Base-by-base conservation (phyloP, 352 stramenopile genomes). In the Phytophthora multivora region DNA sequence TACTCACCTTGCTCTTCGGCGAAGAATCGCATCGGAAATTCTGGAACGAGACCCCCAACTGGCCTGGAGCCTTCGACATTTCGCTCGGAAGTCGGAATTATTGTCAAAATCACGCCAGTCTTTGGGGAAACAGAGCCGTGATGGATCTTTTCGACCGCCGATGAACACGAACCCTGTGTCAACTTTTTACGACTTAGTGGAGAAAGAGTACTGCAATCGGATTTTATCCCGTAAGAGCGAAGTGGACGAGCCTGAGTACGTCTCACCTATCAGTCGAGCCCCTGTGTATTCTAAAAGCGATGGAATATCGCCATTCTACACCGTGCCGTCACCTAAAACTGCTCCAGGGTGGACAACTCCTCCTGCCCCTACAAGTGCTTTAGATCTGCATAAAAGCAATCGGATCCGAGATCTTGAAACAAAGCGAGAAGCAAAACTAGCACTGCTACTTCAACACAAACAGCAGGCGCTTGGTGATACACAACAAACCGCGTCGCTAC, bases 351-450 rank as follows among this genome's bases (percentile, higher is more conserved):
- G 53, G 31, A 66, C 35, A 25, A 1, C 51, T 18, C 52, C 39
- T 15, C 11, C 40, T 18, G 2, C 16, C 3, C 45, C 53, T 31
- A 53, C 36, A 21, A 58, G 51, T 42, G 49, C 50, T n/a, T 0
- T 71, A 11, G 66, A 71, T 7, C 35, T 88, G 1, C 85, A 93
- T 58, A 81, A 73, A 38, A 86, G 60, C 18, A 75, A 70, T 15
- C 67, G 68, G 2, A 86, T 94, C 63, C 71, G 83, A 61, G 46
- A 69, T 1, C 68, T 94, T 4, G 85, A 94, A 51, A 39, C 68
- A n/a, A 92, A 89, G 42, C 69, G 85, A n/a, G 66, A 54, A 50
- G 54, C 63, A 0, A 73, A 75, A 16, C 51, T 94, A 2, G 43
- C 30, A 0, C 36, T 55, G 2, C 56, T 95, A 0, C 75, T 89